phyloP scores from a whole-genome alignment of 164 flowering plant species.

The Umbellularia californica region DNA sequence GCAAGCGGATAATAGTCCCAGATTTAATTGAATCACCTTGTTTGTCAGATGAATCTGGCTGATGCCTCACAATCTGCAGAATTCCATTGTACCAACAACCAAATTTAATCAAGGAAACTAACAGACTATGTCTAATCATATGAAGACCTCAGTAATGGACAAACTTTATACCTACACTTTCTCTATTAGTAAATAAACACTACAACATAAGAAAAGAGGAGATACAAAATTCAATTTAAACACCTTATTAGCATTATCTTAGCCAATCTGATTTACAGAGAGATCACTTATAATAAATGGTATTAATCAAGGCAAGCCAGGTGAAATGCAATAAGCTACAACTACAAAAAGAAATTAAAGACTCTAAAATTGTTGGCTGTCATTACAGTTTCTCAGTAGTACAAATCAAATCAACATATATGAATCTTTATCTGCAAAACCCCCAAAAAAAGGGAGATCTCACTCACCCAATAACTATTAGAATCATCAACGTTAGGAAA shows the following conservation, averaged over 20 bases:
- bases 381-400: neutral
- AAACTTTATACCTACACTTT: too few species aligned
- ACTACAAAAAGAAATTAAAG: too few species aligned
- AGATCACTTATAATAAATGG: too few species aligned
- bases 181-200: too few species aligned
- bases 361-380: too few species aligned
- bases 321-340: too few species aligned
- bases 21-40: constrained; percentile 76
- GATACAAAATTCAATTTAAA: neutral
- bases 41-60: constrained; percentile 56
- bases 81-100: neutral
- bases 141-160: neutral
- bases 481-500: constrained; percentile 90
- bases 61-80: constrained; percentile 69
- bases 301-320: too few species aligned
- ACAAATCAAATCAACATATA: neutral
- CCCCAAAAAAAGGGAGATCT: neutral
- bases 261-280: too few species aligned
- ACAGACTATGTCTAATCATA: neutral
- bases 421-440: neutral
- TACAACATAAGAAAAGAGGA: neutral
- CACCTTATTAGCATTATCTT: too few species aligned
- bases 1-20: constrained; percentile 73
- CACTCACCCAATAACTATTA: constrained; percentile 90
- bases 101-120: neutral